Percentiles rank a stretch among this genome's conserved stretches.
Conservation (phyloP, 768 basidiomycete species). For the Chalciporus chontae region DNA sequence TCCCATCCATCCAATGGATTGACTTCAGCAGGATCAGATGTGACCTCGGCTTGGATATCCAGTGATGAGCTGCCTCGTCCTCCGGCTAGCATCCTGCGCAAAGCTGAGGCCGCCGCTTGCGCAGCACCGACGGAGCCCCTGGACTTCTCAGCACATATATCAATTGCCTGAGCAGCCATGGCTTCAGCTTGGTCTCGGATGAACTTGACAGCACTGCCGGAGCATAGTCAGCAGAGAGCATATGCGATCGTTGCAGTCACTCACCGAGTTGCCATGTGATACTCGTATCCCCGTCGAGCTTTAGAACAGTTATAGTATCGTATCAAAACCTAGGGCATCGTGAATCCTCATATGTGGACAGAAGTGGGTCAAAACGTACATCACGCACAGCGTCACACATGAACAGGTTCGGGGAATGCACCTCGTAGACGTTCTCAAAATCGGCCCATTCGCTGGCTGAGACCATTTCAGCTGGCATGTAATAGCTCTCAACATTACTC, state of each 20-base stretch:
- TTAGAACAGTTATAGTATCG: conserved; percentile 86
- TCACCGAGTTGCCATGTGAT: conserved; percentile 83
- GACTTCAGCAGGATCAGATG: conserved; percentile 34
- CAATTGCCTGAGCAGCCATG: conserved; percentile 11
- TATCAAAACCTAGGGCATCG: conserved; percentile 62
- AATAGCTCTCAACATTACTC: conserved; percentile 46
- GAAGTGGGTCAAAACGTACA: conserved; percentile 41
- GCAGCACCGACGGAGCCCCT: conserved; percentile 42
- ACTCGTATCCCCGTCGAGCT: conserved; percentile 74
- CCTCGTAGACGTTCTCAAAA: conserved; percentile 89
- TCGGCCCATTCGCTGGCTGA: conserved; percentile 70
- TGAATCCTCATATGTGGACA: not conserved
- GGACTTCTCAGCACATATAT: conserved; percentile 23
- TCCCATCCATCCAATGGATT: conserved; percentile 72
- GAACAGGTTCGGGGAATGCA: conserved; percentile 81
- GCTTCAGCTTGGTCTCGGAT: conserved; percentile 78
- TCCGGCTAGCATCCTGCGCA: conserved; percentile 61
- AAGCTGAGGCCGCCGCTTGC: conserved; percentile 61
- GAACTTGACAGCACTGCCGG: conserved; percentile 72
- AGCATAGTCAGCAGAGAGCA: conserved; percentile 5
- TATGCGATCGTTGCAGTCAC: conserved; percentile 16
- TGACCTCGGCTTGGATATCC: conserved; percentile 34
- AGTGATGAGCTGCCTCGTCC: conserved; percentile 45
- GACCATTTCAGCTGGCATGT: conserved; percentile 65
- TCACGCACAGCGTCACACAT: conserved; percentile 76